Evolutionary conservation across 2,329 filamentous ascomycete species (phyloP), one percentile per base, ranked within the genome.

Genomic region (Tolypocladium ophioglossoides): DNA sequence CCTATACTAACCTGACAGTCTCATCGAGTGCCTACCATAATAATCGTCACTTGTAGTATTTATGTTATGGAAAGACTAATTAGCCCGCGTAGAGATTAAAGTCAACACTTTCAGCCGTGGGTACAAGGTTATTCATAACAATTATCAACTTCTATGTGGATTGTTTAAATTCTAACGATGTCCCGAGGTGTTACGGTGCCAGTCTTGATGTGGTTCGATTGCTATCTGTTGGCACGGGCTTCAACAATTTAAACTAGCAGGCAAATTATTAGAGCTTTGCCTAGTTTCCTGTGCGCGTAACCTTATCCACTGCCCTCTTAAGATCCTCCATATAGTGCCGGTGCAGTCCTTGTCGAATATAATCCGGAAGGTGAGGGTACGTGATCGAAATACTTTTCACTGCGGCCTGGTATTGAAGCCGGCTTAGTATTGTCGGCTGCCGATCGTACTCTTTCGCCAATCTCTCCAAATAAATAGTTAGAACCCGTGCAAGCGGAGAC

Each of bases 361-460:
- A 16, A 24, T 38, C 46, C 38, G 60, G 60, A 12, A 62, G 53
- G 35, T 40, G 39, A 1, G 58, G 57, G 54, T 57, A 62, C 32
- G 48, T 40, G n/a, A 54, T 11, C 35, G 22, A 48, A 22, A 56
- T 30, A 1, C 37, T 27, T 18, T 22, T 30, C 40, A 54, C 54
- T 3, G 46, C 41, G 30, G 47, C 49, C 39, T 52, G 52, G 20
- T 67, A 59, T 51, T 59, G 60, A 38, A 63, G 57, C 24, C 63
- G 63, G 34, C 52, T 58, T 24, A 53, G 46, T 12, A 58, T 54
- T 44, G 58, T 58, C n/a, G 55, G 56, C 51, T 58, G 57, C 52
- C 64, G 30, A 24, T 55, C 59, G 46, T 64, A 68, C 50, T 60
- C 64, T 18, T 55, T 53, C 8, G 61, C 57, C 18, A 68, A 57